Percentiles rank a stretch among this genome's conserved stretches.
phyloP scores from a whole-genome alignment of 2,329 filamentous ascomycete species.

The Fusarium nisikadoi region DNA sequence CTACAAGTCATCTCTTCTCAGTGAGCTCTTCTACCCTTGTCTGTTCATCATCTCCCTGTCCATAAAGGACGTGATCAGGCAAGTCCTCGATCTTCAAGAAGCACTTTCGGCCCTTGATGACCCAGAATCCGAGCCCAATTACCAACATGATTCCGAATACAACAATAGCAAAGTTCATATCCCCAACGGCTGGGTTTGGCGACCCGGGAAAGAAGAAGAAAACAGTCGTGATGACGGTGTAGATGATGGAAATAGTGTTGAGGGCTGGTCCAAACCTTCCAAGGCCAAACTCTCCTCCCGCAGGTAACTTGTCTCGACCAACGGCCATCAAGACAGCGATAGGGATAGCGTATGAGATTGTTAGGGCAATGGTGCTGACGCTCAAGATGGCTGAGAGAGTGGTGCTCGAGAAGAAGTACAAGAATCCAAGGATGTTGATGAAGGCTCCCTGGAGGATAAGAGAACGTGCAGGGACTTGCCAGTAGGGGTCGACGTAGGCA shows the following conservation, averaged over 20 bases:
- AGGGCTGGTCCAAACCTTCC: constrained; percentile 55
- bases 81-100: constrained; percentile 46
- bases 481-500: constrained; percentile 54
- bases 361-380: constrained; percentile 66
- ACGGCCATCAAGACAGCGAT: constrained; percentile 58
- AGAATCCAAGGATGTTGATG: constrained; percentile 57
- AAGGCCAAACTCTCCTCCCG: constrained; percentile 55
- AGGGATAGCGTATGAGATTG: constrained; percentile 61
- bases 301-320: constrained; percentile 62
- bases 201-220: constrained; percentile 64
- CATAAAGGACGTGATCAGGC: constrained; percentile 20
- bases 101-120: constrained; percentile 55
- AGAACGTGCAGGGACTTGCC: constrained; percentile 63
- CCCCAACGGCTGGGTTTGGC: constrained; percentile 55
- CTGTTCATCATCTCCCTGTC: not conserved
- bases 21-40: not conserved
- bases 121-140: constrained; percentile 61
- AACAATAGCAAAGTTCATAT: constrained; percentile 68
- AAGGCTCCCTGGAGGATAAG: constrained; percentile 61
- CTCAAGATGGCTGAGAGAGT: constrained; percentile 64
- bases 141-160: constrained; percentile 65
- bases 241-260: constrained; percentile 61
- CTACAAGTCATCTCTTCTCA: not conserved
- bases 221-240: constrained; percentile 62
- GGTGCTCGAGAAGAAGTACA: constrained; percentile 65